phyloP scores from a whole-genome alignment of 1,284 basidiomycete species.

The Puccinia novopanici region DNA sequence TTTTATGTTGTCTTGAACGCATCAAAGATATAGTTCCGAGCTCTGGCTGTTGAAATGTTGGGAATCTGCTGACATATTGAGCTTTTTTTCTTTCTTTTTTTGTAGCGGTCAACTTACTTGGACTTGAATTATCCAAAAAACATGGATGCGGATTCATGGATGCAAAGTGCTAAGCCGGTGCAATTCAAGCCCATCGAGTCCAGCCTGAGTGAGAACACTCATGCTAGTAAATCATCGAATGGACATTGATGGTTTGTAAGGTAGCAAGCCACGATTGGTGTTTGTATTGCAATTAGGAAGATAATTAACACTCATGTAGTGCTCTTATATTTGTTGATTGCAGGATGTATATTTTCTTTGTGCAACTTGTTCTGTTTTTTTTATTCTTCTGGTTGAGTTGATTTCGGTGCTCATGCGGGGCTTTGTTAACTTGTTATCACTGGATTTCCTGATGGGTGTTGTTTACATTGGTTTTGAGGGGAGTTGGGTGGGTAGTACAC shows the following conservation, averaged over 20 bases:
- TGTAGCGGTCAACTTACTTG: conserved; percentile 28
- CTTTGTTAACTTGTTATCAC: background rate
- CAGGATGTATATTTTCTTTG: no score
- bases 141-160: conserved; percentile 40
- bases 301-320: no score
- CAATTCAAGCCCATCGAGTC: conserved; percentile 32
- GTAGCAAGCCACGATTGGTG: background rate
- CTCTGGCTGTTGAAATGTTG: background rate
- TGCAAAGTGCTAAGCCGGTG: conserved; percentile 17
- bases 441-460: background rate
- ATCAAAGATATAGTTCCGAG: no score
- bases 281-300: background rate
- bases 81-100: background rate
- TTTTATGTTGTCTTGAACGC: no score
- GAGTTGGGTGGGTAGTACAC: conserved; percentile 74
- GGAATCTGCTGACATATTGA: background rate
- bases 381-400: background rate
- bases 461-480: conserved; percentile 80
- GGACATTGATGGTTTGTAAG: background rate
- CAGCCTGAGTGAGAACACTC: background rate
- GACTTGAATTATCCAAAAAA: conserved; percentile 21
- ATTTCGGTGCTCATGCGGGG: background rate
- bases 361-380: no score
- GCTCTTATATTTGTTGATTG: no score
- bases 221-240: background rate